Evolutionary conservation across 306 rosid species (phyloP), one percentile per base, ranked within the genome.

Genomic region (Prunus padus): DNA sequence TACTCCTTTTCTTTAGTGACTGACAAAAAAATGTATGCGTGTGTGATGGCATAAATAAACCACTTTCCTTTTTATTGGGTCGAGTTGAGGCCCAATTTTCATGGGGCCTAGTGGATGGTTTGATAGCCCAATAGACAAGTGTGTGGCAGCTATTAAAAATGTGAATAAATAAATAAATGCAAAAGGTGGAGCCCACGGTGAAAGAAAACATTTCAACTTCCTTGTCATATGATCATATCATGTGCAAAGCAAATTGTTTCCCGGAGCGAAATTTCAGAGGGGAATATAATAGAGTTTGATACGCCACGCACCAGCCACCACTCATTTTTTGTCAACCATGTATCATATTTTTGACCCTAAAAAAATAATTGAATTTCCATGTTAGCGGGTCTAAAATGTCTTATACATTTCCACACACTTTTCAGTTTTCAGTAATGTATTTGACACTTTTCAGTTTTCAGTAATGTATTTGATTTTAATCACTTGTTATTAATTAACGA

Each of bases 301-400:
- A 74, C 82, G 79, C 85, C 74, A 77, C 72, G 79, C 70, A 72
- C 73, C 75, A n/a, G 26, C 74, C 60, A 18, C 67, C 42, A 31
- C 28, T 64, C 44, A 44, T 55, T 64, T 65, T 37, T 65, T 47
- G 69, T 66, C 81, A 72, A 76, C 77, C 78, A 3, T 42, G 44
- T 40, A 56, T 9, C 28, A 37, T 44, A 8, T 42, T 37, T 37
- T 37, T 37, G 9, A 37, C 42, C 42, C 1, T 9, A 7, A 37
- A 37, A 37, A 37, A 37, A 37, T 33, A 37, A 37, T 6, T 37
- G 42, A 5, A 37, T 37, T 22, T 71, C 67, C 54, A 33, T 71
- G 45, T 46, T 52, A 6, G 67, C 47, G 50, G 25, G 30, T 71
- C 59, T 46, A 67, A 23, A 3, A 16, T 54, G 13, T 42, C 76